Conservation (phyloP, 768 basidiomycete genomes). For the Mycena galericulata region DNA sequence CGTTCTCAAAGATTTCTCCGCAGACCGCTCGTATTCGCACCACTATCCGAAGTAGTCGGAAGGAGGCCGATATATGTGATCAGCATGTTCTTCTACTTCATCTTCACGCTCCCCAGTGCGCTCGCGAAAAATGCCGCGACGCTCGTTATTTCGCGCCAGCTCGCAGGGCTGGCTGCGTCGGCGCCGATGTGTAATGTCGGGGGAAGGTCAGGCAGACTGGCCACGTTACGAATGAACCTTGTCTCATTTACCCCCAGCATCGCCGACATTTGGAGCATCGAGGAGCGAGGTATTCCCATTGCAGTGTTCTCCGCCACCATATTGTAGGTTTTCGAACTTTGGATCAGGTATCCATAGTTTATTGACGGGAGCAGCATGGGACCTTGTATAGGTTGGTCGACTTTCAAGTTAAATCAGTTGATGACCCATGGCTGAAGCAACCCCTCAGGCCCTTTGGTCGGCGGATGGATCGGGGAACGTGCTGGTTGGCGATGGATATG, state of each 20-base stretch:
- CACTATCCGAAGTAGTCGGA: conserved; percentile 53
- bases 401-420: neutral
- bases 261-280: conserved; percentile 56
- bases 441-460: conserved; percentile 57
- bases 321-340: conserved; percentile 48
- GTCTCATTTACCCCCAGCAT: conserved; percentile 36
- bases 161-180: conserved; percentile 58
- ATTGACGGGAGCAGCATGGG: conserved; percentile 43
- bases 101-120: conserved; percentile 61
- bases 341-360: neutral
- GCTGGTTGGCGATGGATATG: conserved; percentile 63
- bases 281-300: conserved; percentile 60
- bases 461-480: conserved; percentile 58
- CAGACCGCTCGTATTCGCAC: conserved; percentile 56
- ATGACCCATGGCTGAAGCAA: neutral
- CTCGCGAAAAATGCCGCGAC: conserved; percentile 59
- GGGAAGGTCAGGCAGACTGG: conserved; percentile 48
- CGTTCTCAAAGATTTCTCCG: conserved; percentile 33
- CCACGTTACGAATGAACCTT: neutral
- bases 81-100: conserved; percentile 54
- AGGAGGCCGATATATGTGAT: conserved; percentile 51
- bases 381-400: conserved; percentile 47
- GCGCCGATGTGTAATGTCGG: conserved; percentile 61
- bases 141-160: conserved; percentile 55
- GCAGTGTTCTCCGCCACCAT: conserved; percentile 60